Conservation (phyloP, 805 yeast species). For the Candida pini region DNA sequence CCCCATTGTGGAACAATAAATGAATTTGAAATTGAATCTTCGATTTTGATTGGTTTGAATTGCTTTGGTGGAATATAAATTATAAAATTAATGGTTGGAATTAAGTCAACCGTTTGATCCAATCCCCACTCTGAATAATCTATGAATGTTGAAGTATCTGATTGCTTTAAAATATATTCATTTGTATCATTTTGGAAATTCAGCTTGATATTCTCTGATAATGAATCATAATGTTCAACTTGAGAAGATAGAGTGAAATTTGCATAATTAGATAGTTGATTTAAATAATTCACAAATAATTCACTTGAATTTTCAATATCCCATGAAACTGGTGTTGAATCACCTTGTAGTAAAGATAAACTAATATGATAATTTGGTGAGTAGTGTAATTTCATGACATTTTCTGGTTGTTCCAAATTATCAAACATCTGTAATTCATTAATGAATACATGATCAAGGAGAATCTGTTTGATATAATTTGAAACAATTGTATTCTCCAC, state of each 20-base stretch:
- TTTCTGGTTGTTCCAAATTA: conserved; percentile 17
- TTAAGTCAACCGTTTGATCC: conserved; percentile 39
- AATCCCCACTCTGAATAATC: conserved; percentile 84
- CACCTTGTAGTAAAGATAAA: conserved; percentile 67
- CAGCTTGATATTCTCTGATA: conserved; percentile 24
- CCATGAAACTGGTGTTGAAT: conserved; percentile 66
- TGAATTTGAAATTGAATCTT: conserved; percentile 42
- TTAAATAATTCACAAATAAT: conserved; percentile 51
- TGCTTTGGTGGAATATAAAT: conserved; percentile 54
- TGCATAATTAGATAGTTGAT: conserved; percentile 47
- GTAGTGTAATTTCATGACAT: conserved; percentile 43
- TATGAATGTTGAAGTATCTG: conserved; percentile 67
- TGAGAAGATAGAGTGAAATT: conserved; percentile 77
- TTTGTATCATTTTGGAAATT: conserved; percentile 24
- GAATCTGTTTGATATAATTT: no score
- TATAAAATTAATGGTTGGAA: conserved; percentile 67
- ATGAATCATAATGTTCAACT: conserved; percentile 59
- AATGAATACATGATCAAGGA: conserved; percentile 35
- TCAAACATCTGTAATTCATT: conserved; percentile 32
- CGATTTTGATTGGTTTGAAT: conserved; percentile 44
- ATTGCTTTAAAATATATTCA: conserved; percentile 32
- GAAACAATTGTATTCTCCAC: no score
- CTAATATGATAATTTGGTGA: conserved; percentile 71
- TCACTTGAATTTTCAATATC: conserved; percentile 53
- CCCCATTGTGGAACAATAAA: conserved; percentile 90